Evolutionary conservation across 2,329 filamentous ascomycete genomes (phyloP).

Genomic region (Xylariaceae sp.): DNA sequence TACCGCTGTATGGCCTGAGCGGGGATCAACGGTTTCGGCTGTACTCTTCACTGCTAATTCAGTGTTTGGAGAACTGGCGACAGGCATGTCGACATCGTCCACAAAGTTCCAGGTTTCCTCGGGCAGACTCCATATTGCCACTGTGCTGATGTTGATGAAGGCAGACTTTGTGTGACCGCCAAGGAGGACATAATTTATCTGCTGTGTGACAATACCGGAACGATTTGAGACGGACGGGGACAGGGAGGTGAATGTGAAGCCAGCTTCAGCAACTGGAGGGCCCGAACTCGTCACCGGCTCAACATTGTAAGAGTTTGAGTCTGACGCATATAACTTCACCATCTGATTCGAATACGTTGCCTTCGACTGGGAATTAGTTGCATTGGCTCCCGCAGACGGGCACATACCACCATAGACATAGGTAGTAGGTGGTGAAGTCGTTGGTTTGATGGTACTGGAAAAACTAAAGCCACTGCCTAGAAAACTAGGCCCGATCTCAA

Average conservation of each 20-base stretch:
- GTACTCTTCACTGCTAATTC: constrained; percentile 53
- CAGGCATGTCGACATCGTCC: constrained; percentile 45
- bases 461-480: constrained; percentile 62
- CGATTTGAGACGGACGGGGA: constrained; percentile 65
- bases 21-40: constrained; percentile 59
- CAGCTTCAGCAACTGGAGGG: constrained; percentile 75
- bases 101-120: constrained; percentile 85
- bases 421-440: constrained; percentile 50
- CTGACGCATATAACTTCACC: constrained; percentile 57
- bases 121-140: constrained; percentile 81
- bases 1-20: constrained; percentile 85
- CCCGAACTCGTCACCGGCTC: constrained; percentile 45
- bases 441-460: constrained; percentile 54
- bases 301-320: constrained; percentile 31
- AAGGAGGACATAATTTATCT: constrained; percentile 74
- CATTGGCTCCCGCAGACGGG: constrained; percentile 45
- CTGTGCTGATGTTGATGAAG: constrained; percentile 91
- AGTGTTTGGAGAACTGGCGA: constrained; percentile 41
- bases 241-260: constrained; percentile 76
- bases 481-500: constrained; percentile 43
- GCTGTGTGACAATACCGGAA: constrained; percentile 62
- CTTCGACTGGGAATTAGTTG: constrained; percentile 56
- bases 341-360: constrained; percentile 80
- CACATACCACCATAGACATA: constrained; percentile 94
- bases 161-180: constrained; percentile 80